These are phyloP conservation scores for Penicillium capsulatum DNA, from an alignment of 2,329 filamentous ascomycete species.

Conservation along the genomic window DNA sequence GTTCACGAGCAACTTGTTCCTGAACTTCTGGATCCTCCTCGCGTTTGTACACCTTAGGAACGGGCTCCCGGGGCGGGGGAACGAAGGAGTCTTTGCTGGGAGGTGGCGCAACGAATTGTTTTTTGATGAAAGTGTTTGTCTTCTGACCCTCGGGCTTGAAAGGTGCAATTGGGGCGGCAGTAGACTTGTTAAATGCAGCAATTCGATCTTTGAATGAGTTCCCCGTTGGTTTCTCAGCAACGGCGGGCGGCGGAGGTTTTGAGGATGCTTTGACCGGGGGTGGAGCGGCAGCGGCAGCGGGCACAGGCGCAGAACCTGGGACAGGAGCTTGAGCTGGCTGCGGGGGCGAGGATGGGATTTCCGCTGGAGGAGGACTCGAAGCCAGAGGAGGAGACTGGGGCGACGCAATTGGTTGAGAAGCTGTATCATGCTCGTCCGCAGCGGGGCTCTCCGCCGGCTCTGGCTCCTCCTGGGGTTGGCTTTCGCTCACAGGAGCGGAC, in stretches of 20 bases:
- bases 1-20: constrained; percentile 33
- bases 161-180: constrained; percentile 79
- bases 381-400: constrained; percentile 22
- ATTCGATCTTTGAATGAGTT: constrained; percentile 93
- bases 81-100: constrained; percentile 90
- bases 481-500: constrained; percentile 21
- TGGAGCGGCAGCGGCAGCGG: constrained; percentile 29
- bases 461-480: constrained; percentile 27
- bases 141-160: constrained; percentile 72
- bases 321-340: constrained; percentile 23
- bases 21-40: constrained; percentile 70
- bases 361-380: constrained; percentile 23
- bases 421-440: constrained; percentile 24
- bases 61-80: constrained; percentile 67
- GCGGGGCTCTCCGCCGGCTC: constrained; percentile 31
- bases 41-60: constrained; percentile 72
- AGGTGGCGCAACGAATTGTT: constrained; percentile 92
- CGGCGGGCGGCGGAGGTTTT: constrained; percentile 61
- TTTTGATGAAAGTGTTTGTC: constrained; percentile 76
- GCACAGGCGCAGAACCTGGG: constrained; percentile 24
- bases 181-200: constrained; percentile 90
- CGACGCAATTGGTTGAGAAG: constrained; percentile 13
- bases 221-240: constrained; percentile 66
- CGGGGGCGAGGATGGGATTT: constrained; percentile 25
- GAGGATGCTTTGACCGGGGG: constrained; percentile 40